Evolutionary conservation across 2,329 filamentous ascomycete genomes (phyloP), one percentile per base, ranked within the genome.

Genomic region (Stemphylium vesicarium): DNA sequence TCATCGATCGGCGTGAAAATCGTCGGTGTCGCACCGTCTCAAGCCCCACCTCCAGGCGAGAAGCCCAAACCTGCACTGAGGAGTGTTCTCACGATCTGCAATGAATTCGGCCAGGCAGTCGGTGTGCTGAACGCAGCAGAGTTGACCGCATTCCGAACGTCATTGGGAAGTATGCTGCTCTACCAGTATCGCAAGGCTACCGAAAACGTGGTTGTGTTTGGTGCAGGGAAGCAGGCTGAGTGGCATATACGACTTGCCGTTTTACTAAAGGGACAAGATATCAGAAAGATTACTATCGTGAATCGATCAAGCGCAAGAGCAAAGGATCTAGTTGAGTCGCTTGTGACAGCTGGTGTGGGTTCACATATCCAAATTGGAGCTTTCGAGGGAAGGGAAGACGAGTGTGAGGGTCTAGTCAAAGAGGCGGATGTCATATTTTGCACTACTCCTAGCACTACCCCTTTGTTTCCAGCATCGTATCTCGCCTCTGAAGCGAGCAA

Each of bases 71-170:
- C 61, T 6, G 59, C 73, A 35, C 83, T 88, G 12, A 86, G 84
- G 2, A 89, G 89, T 15, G 85, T 88, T 7, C 80, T 94, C 45
- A 90, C 88, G 24, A 79, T 94, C 7, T 69, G 65, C 48, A 55
- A 64, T 13, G 41, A 53, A 2, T 16, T 33, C 2, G 90, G 90
- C 37, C 75, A 79, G 10, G 83, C 89, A 0, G 75, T 85, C 4
- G 91, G 88, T 4, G 81, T 94, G 51, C 77, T 95, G 33, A 88
- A 91, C 65, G 89, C 90, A 13, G 84, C 84, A 55, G 87, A 90
- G 40, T 78, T 94, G 29, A 95, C 91, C 0, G 90, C 89, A 3
- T 95, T 94, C 75, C 86, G 91, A 56, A 95, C 91, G 0, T 89
- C 90, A 0, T 79, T 94, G 10, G 86, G 86, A 1, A 89, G 88